Evolutionary conservation across 2,329 filamentous ascomycete species (phyloP), one percentile per base, ranked within the genome.

Genomic region (Cercospora beticola): DNA sequence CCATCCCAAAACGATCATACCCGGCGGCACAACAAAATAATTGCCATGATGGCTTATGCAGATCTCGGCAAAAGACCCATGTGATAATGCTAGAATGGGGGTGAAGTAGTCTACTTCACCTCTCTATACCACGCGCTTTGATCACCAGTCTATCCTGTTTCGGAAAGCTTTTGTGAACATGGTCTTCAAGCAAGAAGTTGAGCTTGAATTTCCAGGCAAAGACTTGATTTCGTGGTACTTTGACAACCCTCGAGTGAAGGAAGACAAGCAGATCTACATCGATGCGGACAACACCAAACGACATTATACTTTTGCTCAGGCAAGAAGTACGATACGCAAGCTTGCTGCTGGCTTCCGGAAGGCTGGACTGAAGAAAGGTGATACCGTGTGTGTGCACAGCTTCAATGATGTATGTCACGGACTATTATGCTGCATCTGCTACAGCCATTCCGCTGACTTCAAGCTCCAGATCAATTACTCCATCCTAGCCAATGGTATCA

Each of bases 161-260:
- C 10, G 21, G 26, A 12, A 18, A 21, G 16, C 10, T 16, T 16
- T 30, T n/a, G 54, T 21, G 40, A 52, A 18, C 14, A 72, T 72
- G 70, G 68, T 68, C 9, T 72, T 72, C 68, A 70, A 72, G 49
- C 65, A 64, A 16, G n/a, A 59, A 14, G 66, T 68, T 16, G 28
- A 67, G 66, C 66, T 72, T n/a, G 30, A 65, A 8, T 33, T 86
- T 46, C 83, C 85, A 0, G 80, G 78, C 18, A 82, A 82, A 62
- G 86, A 87, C 71, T 69, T 87, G 5, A 70, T 86, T 9, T 86
- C 85, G 3, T 87, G 83, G 79, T 82, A 83, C n/a, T 86, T 86
- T 70, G 82, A 85, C 40, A 74, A 82, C 3, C 80, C 81, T 7
- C 65, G 63, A 0, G 85, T 84, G 68, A 79, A 86, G 66, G 77